Evolutionary conservation across 768 basidiomycete genomes (phyloP).

Genomic region (Kwoniella shandongensis): DNA sequence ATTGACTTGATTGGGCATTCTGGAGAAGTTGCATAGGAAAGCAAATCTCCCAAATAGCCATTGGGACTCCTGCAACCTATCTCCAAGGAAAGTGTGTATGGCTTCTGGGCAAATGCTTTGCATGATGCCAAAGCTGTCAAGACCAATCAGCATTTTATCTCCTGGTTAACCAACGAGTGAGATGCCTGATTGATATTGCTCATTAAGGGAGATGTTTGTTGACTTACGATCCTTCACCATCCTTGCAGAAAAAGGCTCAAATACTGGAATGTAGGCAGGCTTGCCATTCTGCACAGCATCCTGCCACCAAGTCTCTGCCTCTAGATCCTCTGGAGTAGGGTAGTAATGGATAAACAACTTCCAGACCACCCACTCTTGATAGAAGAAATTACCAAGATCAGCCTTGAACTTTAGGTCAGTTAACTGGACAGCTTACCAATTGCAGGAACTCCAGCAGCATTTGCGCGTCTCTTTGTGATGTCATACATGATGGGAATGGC

Average conservation of each 20-base stretch:
- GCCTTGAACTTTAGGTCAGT: not conserved
- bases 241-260: constrained; percentile 10
- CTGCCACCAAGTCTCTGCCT: constrained; percentile 14
- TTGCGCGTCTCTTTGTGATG: constrained; percentile 8
- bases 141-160: no score
- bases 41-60: constrained; percentile 13
- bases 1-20: constrained; percentile 15
- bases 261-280: constrained; percentile 14
- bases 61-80: constrained; percentile 10
- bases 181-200: no score
- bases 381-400: not conserved
- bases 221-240: constrained; percentile 13
- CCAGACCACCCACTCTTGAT: constrained; percentile 19
- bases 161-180: no score
- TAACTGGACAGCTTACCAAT: constrained; percentile 12
- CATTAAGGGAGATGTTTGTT: no score
- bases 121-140: no score
- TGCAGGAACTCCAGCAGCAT: constrained; percentile 13
- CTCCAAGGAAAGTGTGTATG: constrained; percentile 6
- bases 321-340: constrained; percentile 4
- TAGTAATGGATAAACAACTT: constrained; percentile 14
- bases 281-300: constrained; percentile 7
- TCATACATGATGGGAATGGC: constrained; percentile 7
- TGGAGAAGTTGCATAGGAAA: constrained; percentile 9
- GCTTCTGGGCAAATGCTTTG: constrained; percentile 6